Evolutionary conservation across 139 green algal genomes (phyloP).

Genomic region (Tetradesmus lagerheimii): DNA sequence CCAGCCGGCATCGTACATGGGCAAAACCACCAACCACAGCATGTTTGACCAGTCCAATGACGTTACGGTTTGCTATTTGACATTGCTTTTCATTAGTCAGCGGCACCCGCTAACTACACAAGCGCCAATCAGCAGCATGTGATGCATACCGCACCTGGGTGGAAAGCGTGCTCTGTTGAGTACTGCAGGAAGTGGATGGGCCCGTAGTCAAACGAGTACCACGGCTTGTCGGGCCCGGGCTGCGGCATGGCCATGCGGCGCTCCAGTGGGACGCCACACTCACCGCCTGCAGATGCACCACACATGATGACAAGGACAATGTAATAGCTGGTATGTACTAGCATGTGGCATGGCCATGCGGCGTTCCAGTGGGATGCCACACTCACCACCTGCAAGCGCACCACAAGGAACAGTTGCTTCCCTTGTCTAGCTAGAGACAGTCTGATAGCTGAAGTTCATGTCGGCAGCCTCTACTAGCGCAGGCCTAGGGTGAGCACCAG

Average conservation of each 20-base stretch:
- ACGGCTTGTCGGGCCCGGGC: conserved; percentile 41
- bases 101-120: no score
- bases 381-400: conserved; percentile 73
- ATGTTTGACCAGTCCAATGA: no score
- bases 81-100: no score
- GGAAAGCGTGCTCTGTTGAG: conserved; percentile 81
- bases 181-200: conserved; percentile 86
- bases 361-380: conserved; percentile 71
- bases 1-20: no score
- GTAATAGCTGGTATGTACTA: no score
- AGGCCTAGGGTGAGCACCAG: no score
- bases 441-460: no score
- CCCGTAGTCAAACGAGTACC: conserved; percentile 86
- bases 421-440: conserved; percentile 51
- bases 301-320: no score
- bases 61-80: no score
- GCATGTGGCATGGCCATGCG: conserved; percentile 72
- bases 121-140: not conserved
- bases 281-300: conserved; percentile 68
- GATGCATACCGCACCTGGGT: conserved; percentile 59
- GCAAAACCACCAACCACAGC: no score
- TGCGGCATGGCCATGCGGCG: conserved; percentile 68
- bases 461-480: no score
- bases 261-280: conserved; percentile 81
- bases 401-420: no score